These are phyloP conservation scores for Daphne laureola DNA, from an alignment of 441 rosid species.

Conservation along the genomic window DNA sequence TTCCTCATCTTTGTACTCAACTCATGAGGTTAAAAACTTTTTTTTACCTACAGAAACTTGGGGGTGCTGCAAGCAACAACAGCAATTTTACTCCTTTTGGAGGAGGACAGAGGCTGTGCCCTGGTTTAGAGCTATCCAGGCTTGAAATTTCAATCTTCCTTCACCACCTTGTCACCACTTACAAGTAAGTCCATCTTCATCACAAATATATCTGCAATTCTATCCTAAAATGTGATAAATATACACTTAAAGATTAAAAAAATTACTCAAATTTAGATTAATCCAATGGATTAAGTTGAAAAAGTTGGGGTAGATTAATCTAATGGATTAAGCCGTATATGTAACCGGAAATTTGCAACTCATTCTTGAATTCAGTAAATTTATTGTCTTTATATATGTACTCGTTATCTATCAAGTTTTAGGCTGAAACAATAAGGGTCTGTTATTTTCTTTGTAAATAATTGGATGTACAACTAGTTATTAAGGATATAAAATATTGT, in stretches of 20 bases:
- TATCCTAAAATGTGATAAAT: not conserved
- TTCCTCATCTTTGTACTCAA: not conserved
- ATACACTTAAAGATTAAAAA: not conserved
- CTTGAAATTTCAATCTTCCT: constrained; percentile 68
- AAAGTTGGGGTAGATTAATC: too few species aligned
- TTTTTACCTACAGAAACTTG: constrained; percentile 33
- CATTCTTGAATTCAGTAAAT: too few species aligned
- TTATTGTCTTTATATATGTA: too few species aligned
- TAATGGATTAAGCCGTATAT: too few species aligned
- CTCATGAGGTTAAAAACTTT: not conserved
- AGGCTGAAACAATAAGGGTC: too few species aligned
- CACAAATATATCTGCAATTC: too few species aligned
- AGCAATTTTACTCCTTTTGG: constrained; percentile 61
- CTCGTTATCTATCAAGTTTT: too few species aligned
- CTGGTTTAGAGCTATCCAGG: constrained; percentile 62
- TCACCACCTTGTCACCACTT: constrained; percentile 56
- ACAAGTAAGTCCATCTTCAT: constrained; percentile 24
- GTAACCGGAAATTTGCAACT: too few species aligned
- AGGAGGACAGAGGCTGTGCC: constrained; percentile 75
- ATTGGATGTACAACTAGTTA: too few species aligned
- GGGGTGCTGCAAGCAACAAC: constrained; percentile 33
- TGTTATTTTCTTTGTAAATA: too few species aligned
- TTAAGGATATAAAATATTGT: too few species aligned
- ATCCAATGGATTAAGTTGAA: not conserved
- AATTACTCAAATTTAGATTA: not conserved